Evolutionary conservation across 2,329 filamentous ascomycete genomes (phyloP), one percentile per base, ranked within the genome.

Genomic region (Trichophyton rubrum): DNA sequence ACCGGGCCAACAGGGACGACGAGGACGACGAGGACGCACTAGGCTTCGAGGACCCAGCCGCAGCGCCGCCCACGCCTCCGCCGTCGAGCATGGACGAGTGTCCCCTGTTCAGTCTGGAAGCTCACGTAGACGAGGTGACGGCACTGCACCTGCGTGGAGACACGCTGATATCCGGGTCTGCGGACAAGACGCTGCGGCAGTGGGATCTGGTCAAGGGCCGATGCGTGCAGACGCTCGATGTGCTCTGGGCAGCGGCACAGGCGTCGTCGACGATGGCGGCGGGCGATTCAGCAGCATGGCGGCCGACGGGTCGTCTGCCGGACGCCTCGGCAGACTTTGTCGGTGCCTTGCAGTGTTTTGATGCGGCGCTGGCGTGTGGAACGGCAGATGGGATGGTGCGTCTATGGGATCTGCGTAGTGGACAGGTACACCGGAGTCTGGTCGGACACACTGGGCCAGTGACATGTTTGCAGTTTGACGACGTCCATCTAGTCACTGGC

Each of bases 131-230:
- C 65, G 92, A 96, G 76, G 87, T 99, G 64, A 97, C 93, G 11
- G 92, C 93, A 6, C 80, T 99, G 24, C 87, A 97, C 74, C 95
- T 99, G 76, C 83, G 85, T 62, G 89, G 89, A 60, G 86, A 96
- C 66, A 90, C 89, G 0, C 81, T 99, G 15, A 90, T 99, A 35
- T 99, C 93, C 1, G 93, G 93, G 11, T 97, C 92, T 6, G 88
- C 93, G 0, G 93, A 99, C 77, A 99, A 99, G 80, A 99, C 93
- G 1, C 79, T 99, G 60, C 86, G 93, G 51, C 93, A 99, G 73
- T 99, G 93, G 93, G 93, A 99, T 77, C 80, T 99, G 57, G 89
- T 92, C 68, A 96, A 91, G 72, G 93, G 93, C n/a, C 87, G 93
- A 56, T 97, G 93, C 73, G 89, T 99, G 59, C 93, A 99, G 75